phyloP scores from a whole-genome alignment of 495 filamentous ascomycete genomes.

The Hypoxylon lenormandii region DNA sequence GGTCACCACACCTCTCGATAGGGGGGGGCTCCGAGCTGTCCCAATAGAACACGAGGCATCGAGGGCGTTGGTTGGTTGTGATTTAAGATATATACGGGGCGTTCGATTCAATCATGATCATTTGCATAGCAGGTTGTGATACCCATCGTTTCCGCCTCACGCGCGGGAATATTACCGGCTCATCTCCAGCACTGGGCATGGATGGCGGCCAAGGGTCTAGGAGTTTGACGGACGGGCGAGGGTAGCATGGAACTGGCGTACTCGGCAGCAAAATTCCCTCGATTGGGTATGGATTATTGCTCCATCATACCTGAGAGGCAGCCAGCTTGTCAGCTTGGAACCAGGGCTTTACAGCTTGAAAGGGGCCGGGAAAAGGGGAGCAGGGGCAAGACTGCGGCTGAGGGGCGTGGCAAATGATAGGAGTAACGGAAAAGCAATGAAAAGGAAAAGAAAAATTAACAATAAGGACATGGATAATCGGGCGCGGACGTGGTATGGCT shows the following conservation, averaged over 20 bases:
- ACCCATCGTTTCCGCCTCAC: constrained; percentile 26
- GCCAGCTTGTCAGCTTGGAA: constrained; percentile 18
- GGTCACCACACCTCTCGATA: constrained; percentile 41
- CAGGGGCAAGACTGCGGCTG: constrained; percentile 14
- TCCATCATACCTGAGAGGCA: constrained; percentile 16
- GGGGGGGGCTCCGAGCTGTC: background rate
- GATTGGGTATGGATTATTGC: constrained; percentile 27
- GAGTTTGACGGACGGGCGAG: constrained; percentile 25
- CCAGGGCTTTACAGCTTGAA: background rate
- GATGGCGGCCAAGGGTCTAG: constrained; percentile 15
- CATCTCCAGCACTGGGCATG: constrained; percentile 15
- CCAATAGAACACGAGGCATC: constrained; percentile 8
- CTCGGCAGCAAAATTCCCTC: constrained; percentile 16
- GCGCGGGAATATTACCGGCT: constrained; percentile 16
- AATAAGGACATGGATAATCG: constrained; percentile 41
- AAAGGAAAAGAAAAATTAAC: constrained; percentile 25
- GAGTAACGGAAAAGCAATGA: constrained; percentile 31
- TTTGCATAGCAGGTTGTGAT: constrained; percentile 44
- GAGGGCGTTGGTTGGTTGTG: constrained; percentile 26
- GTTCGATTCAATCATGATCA: constrained; percentile 29
- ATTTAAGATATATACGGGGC: constrained; percentile 42
- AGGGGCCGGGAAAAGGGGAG: constrained; percentile 9
- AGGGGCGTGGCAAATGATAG: constrained; percentile 32
- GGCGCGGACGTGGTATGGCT: constrained; percentile 47
- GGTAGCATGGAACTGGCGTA: constrained; percentile 21